Percentiles rank a stretch among this genome's conserved stretches.
phyloP scores from a whole-genome alignment of 306 rosid genomes.

The Prunus mira region DNA sequence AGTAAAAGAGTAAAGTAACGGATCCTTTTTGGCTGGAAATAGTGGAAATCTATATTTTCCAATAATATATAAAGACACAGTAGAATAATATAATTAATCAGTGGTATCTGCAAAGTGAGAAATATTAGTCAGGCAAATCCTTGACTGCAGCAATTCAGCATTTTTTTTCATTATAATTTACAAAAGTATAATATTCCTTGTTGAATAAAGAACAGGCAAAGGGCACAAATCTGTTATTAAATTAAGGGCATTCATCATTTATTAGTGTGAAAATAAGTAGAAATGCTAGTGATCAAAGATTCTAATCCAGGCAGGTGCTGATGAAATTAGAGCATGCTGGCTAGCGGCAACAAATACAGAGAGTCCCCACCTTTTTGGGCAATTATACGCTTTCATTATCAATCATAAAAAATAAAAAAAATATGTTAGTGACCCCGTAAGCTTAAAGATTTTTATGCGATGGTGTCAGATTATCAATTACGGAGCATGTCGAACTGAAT shows the following conservation, averaged over 20 bases:
- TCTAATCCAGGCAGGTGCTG: background rate
- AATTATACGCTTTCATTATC: background rate
- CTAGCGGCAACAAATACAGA: background rate
- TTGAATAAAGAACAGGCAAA: no score
- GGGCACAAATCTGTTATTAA: background rate
- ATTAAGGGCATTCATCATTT: background rate
- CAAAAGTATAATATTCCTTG: no score
- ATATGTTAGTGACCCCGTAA: background rate
- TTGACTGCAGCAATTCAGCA: background rate
- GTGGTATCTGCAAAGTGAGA: slow-evolving; percentile 13
- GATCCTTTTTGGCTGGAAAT: background rate
- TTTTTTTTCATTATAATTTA: background rate
- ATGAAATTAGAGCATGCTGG: background rate
- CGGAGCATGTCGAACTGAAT: no score
- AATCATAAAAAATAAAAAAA: background rate
- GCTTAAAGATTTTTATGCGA: no score
- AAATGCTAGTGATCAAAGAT: background rate
- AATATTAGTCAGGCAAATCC: slow-evolving; percentile 5
- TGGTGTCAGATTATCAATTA: no score
- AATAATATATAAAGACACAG: no score
- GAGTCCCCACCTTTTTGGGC: background rate
- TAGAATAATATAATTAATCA: background rate
- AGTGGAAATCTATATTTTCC: no score
- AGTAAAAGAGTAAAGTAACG: background rate
- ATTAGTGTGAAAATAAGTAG: background rate